Base-by-base conservation (phyloP, 2,329 filamentous ascomycete genomes). In the Cladophialophora carrionii region DNA sequence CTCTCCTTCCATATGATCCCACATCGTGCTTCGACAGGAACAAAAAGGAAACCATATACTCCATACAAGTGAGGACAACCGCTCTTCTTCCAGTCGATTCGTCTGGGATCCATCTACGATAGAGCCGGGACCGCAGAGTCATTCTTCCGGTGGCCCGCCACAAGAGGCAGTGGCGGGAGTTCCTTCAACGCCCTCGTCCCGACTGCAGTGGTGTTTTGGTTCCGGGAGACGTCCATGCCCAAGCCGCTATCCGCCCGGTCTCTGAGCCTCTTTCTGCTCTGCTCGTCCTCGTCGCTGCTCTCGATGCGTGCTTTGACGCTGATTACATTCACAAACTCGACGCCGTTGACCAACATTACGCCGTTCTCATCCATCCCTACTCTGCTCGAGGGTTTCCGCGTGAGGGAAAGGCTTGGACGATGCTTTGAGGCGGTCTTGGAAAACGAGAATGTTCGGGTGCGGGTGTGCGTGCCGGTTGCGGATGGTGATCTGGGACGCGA, bases 321-420 rank as follows among this genome's bases (percentile, higher is more conserved):
- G 24, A 68, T 66, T 26, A 68, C 64, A 61, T 68, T 68, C 54
- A 68, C 59, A 26, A 68, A 68, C 20, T 68, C 67, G 2, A 68
- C 67, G 7, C 67, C 67, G 24, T 67, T 60, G 9, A 68, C 58
- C 17, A 66, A 43, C 64, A 68, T 68, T 20, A 64, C 49, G 10
- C 64, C 67, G 17, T 64, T 60, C 26, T 65, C 63, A n/a, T 58
- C 60, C 54, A 68, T 62, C 10, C 60, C 48, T 14, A 60, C 41
- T 24, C 41, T 52, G 24, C 37, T 37, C 8, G 46, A 24, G 4
- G 57, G 20, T 29, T 51, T 52, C 32, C 48, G 20, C 8, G 46
- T 24, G 12, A 60, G 24, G 14, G 57, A 51, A 5, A 52, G 48
- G 49, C n/a, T 60, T 26, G 57, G 57, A 7, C 32, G n/a, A 34